phyloP scores from a whole-genome alignment of 805 yeast species.

The Metschnikowia cubensis region DNA sequence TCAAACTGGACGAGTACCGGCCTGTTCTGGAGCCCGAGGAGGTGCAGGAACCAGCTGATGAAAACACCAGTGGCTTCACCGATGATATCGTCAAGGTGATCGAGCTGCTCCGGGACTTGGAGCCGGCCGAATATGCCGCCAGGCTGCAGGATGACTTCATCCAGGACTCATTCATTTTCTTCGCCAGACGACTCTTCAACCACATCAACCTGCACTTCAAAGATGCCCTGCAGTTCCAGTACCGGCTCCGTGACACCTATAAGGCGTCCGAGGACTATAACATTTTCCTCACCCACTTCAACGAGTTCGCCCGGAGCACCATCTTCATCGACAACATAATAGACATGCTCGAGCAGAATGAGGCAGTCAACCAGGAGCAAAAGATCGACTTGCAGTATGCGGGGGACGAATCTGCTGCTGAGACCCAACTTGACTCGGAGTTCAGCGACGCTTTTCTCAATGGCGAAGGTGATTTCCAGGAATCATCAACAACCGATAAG shows the following conservation, averaged over 20 bases:
- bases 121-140: slow-evolving; percentile 2
- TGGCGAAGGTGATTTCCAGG: slow-evolving; percentile 23
- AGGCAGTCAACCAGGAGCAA: slow-evolving; percentile 5
- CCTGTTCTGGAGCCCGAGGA: not conserved
- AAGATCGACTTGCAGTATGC: slow-evolving; percentile 6
- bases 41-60: not conserved
- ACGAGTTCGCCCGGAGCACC: slow-evolving; percentile 29
- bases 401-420: slow-evolving; percentile 1
- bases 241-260: not conserved
- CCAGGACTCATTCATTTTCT: slow-evolving; percentile 8
- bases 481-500: slow-evolving; percentile 6
- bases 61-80: not conserved
- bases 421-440: slow-evolving; percentile 22
- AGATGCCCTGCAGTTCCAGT: not conserved
- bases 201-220: slow-evolving; percentile 11
- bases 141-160: slow-evolving; percentile 4
- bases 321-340: slow-evolving; percentile 24
- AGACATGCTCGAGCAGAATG: slow-evolving; percentile 13
- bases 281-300: slow-evolving; percentile 27
- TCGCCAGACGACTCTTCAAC: slow-evolving; percentile 9
- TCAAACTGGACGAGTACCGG: slow-evolving; percentile 18
- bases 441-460: slow-evolving; percentile 29
- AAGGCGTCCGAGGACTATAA: slow-evolving; percentile 19
- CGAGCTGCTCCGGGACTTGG: slow-evolving; percentile 6
- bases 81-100: slow-evolving; percentile 7